Evolutionary conservation across 1,139 yeast genomes (phyloP).

Genomic region (Schizosaccharomyces versatilis): DNA sequence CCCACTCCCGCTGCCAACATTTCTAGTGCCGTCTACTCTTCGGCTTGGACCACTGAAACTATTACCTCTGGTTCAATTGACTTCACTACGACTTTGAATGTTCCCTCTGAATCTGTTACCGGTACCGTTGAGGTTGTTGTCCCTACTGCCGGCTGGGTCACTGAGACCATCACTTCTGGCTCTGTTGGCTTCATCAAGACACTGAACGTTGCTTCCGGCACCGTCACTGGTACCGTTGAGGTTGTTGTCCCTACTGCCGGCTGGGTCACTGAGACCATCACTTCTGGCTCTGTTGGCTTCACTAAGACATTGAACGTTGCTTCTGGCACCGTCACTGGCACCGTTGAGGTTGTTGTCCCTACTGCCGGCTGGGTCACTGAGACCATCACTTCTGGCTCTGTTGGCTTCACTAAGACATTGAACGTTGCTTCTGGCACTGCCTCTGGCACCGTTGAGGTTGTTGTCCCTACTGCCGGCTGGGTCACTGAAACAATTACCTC

Average conservation of each 20-base stretch:
- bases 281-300: neutral
- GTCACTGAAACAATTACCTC: neutral
- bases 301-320: no score
- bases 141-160: neutral
- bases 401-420: neutral
- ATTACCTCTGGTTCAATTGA: neutral
- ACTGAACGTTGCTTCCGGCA: neutral
- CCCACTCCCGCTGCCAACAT: neutral
- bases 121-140: neutral
- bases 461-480: neutral
- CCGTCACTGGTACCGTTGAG: neutral
- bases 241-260: neutral
- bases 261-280: neutral
- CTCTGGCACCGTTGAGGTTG: neutral
- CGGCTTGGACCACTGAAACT: neutral
- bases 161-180: neutral
- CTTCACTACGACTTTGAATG: neutral
- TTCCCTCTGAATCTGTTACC: neutral
- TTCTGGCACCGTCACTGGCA: neutral
- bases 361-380: neutral
- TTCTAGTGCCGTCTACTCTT: no score
- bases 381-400: neutral
- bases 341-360: neutral
- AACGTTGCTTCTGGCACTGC: neutral
- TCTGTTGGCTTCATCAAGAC: neutral